phyloP scores from a whole-genome alignment of 257 asterid species.

The Solanum neorickii region DNA sequence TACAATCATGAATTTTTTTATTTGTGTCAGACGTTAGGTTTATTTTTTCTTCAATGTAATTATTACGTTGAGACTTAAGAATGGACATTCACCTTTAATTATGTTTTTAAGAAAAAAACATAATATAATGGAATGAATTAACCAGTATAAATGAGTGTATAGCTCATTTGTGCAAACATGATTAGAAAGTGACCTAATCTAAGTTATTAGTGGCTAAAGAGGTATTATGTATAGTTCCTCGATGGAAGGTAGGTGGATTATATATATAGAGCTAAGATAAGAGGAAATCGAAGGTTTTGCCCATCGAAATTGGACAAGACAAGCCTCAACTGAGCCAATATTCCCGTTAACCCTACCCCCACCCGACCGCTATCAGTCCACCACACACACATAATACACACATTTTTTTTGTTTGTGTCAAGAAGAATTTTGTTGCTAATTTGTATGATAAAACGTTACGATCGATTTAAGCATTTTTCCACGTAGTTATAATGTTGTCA shows the following conservation, averaged over 20 bases:
- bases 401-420: too few species aligned
- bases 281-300: neutral
- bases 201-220: neutral
- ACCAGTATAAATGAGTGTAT: neutral
- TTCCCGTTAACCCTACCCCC: too few species aligned
- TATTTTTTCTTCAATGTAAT: neutral
- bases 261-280: neutral
- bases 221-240: neutral
- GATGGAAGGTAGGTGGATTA: neutral
- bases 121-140: neutral
- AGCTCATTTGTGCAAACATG: neutral
- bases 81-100: neutral
- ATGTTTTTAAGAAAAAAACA: neutral
- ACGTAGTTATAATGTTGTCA: neutral
- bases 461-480: too few species aligned
- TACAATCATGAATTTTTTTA: neutral
- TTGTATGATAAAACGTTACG: too few species aligned
- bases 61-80: neutral
- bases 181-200: neutral
- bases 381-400: too few species aligned
- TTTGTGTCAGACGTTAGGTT: neutral
- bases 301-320: neutral
- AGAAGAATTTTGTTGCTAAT: too few species aligned
- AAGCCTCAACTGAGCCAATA: neutral
- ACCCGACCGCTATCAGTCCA: too few species aligned